phyloP scores from a whole-genome alignment of 1,284 basidiomycete species.

The Bjerkandera adusta region DNA sequence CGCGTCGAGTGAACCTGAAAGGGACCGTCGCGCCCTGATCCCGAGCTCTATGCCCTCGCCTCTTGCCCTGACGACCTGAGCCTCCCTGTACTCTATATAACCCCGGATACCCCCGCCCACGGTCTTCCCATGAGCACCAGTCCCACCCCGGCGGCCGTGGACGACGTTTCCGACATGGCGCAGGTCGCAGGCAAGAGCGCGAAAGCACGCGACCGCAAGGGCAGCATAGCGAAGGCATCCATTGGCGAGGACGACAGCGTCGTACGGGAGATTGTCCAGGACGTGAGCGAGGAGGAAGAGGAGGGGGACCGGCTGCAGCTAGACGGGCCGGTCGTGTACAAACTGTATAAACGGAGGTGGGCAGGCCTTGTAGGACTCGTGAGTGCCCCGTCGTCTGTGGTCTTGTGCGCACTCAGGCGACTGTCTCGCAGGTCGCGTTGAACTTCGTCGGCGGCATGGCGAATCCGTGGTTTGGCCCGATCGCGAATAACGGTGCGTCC shows the following conservation, averaged over 20 bases:
- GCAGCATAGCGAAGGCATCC: background rate
- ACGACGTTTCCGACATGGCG: too few species aligned
- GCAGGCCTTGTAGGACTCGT: constrained; percentile 62
- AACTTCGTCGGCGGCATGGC: constrained; percentile 62
- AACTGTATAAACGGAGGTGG: constrained; percentile 67
- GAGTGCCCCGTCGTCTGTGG: constrained; percentile 21
- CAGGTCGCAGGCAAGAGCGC: background rate
- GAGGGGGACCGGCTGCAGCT: background rate
- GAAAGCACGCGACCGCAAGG: background rate
- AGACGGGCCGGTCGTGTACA: constrained; percentile 34
- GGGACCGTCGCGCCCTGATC: too few species aligned
- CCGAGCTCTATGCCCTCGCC: too few species aligned
- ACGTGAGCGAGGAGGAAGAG: background rate
- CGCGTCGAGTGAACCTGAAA: background rate
- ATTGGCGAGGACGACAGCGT: background rate
- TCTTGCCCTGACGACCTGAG: background rate
- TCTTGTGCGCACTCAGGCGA: background rate
- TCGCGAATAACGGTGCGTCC: constrained; percentile 57
- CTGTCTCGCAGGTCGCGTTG: constrained; percentile 47
- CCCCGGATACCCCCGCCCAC: background rate
- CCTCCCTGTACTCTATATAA: background rate
- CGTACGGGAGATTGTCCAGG: background rate
- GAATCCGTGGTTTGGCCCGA: constrained; percentile 77
- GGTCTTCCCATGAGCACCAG: background rate
- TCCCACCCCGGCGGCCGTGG: background rate